phyloP scores from a whole-genome alignment of 225 moss, liverwort and hornwort species.

The Takakia lepidozioides region DNA sequence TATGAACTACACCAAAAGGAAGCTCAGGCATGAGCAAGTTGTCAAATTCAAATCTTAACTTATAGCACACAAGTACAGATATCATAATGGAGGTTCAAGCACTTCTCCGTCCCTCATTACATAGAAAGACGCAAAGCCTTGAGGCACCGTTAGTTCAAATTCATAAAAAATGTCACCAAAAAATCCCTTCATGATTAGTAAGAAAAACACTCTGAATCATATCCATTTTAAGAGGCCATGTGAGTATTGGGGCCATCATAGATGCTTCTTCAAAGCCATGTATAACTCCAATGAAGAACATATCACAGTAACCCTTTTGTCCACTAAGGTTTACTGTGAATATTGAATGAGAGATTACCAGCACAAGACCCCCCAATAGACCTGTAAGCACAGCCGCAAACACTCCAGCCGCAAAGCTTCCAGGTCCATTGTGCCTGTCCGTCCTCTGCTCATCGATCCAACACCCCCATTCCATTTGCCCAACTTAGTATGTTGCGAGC shows the following conservation, averaged over 20 bases:
- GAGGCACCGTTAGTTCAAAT: too few species aligned
- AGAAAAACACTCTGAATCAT: not conserved
- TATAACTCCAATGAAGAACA: too few species aligned
- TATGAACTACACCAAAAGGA: too few species aligned
- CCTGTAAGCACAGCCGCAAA: conserved; percentile 24
- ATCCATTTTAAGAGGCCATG: not conserved
- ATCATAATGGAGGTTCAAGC: too few species aligned
- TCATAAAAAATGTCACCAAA: not conserved
- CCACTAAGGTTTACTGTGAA: not conserved
- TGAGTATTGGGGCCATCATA: too few species aligned
- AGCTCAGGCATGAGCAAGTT: too few species aligned
- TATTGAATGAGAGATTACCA: conserved; percentile 9
- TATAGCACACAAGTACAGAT: too few species aligned
- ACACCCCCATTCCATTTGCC: not conserved
- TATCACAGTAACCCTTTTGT: too few species aligned
- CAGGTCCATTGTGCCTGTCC: not conserved
- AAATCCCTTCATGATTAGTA: not conserved
- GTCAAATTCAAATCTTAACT: too few species aligned
- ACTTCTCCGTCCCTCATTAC: too few species aligned
- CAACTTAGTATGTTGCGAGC: not conserved
- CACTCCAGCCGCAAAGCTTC: conserved; percentile 16
- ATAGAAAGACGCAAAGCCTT: too few species aligned
- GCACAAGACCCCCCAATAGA: conserved; percentile 22
- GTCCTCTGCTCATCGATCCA: not conserved
- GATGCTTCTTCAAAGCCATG: not conserved